These are phyloP conservation scores for Mortierella sp. DNA, from an alignment of 371 early-diverging fungal species.

Conservation along the genomic window DNA sequence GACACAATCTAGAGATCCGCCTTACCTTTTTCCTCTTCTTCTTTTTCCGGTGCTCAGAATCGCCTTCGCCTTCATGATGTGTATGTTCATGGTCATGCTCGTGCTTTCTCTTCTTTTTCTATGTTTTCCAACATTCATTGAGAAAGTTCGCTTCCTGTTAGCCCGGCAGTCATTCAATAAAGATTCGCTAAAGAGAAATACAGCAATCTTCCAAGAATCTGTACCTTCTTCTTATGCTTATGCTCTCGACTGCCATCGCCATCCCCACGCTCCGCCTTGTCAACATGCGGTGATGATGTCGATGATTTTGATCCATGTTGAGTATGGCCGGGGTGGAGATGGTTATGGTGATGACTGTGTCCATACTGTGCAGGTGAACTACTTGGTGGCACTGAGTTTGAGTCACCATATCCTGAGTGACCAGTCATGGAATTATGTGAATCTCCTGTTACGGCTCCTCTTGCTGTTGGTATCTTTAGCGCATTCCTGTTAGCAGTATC, in stretches of 20 bases:
- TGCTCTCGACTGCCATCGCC: conserved; percentile 60
- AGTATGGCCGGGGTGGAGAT: conserved; percentile 9
- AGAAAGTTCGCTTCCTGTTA: conserved; percentile 1
- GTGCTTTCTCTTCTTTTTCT: conserved; percentile 79
- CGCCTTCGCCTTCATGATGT: conserved; percentile 64
- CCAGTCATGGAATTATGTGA: conserved; percentile 9
- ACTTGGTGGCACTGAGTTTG: neutral
- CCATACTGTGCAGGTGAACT: conserved; percentile 15
- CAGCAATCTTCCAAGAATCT: neutral
- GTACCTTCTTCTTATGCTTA: conserved; percentile 75
- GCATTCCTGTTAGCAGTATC: conserved; percentile 34
- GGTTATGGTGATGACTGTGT: conserved; percentile 36
- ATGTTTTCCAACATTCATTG: neutral
- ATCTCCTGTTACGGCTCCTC: conserved; percentile 1
- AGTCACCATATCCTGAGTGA: conserved; percentile 18
- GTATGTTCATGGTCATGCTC: conserved; percentile 66
- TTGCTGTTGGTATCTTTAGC: conserved; percentile 24
- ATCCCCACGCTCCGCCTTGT: conserved; percentile 56
- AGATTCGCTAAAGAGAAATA: neutral
- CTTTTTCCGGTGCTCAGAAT: conserved; percentile 70
- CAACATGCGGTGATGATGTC: conserved; percentile 49
- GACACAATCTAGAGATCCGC: neutral
- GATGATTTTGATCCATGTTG: conserved; percentile 43
- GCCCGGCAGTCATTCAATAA: neutral
- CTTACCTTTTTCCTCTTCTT: conserved; percentile 70